phyloP scores from a whole-genome alignment of 2,329 filamentous ascomycete genomes.

The Penicillium sp. region DNA sequence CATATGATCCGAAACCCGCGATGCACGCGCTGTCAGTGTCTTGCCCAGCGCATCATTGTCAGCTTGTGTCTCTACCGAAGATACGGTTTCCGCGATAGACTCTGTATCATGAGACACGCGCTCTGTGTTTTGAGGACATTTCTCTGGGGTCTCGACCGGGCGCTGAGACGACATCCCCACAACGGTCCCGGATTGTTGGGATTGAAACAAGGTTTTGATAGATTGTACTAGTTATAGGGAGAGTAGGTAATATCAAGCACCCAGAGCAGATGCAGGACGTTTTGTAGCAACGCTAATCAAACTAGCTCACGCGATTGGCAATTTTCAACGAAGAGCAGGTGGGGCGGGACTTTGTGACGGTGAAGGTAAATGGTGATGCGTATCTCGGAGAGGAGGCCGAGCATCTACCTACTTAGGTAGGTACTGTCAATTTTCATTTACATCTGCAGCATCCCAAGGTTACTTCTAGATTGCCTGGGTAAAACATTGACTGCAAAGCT shows the following conservation, averaged over 20 bases:
- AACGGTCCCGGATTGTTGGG: not conserved
- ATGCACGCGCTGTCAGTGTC: conserved; percentile 28
- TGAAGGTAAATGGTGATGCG: conserved; percentile 4
- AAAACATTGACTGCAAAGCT: not conserved
- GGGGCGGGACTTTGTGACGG: conserved; percentile 5
- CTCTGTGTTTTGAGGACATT: conserved; percentile 19
- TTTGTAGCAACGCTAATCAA: not conserved
- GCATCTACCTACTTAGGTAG: not conserved
- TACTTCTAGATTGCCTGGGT: not conserved
- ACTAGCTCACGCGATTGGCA: not conserved
- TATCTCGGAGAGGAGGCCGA: conserved; percentile 7
- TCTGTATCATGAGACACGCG: conserved; percentile 18
- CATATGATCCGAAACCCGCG: conserved; percentile 30
- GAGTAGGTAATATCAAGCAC: not conserved
- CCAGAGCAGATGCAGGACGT: not conserved
- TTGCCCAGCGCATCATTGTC: conserved; percentile 28
- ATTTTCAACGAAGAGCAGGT: conserved; percentile 11
- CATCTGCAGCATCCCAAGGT: not conserved
- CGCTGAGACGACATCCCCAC: conserved; percentile 23
- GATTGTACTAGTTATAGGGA: not conserved
- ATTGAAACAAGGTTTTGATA: not conserved
- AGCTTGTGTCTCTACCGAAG: conserved; percentile 26
- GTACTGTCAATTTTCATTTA: too few relatives aligned
- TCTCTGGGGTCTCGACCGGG: conserved; percentile 14
- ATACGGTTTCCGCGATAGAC: conserved; percentile 27